Conservation (phyloP, 2,329 filamentous ascomycete genomes). For the Ophiocordyceps sinensis region DNA sequence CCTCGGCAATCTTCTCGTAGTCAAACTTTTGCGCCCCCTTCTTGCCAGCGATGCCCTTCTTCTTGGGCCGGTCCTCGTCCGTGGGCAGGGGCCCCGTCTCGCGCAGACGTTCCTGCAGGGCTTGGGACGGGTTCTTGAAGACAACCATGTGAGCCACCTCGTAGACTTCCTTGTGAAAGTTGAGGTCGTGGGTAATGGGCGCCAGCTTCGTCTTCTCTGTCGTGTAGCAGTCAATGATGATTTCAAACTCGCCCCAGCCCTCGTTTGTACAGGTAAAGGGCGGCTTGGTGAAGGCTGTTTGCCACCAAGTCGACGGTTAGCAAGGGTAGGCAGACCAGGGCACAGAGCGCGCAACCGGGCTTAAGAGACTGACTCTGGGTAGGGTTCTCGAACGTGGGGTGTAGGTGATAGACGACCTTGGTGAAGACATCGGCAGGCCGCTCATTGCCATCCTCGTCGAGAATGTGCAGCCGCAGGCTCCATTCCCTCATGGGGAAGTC, state of each 20-base stretch:
- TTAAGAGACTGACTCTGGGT: slow-evolving; percentile 55
- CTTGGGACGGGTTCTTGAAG: slow-evolving; percentile 87
- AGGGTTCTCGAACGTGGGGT: slow-evolving; percentile 83
- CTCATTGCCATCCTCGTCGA: slow-evolving; percentile 78
- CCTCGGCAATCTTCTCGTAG: slow-evolving; percentile 94
- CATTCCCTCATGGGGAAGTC: slow-evolving; percentile 89
- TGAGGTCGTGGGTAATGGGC: slow-evolving; percentile 69
- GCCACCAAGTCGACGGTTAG: not conserved
- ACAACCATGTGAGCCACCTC: slow-evolving; percentile 67
- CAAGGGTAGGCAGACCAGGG: not conserved
- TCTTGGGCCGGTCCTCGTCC: slow-evolving; percentile 47
- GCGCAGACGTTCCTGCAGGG: slow-evolving; percentile 63
- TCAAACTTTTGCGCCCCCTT: slow-evolving; percentile 66
- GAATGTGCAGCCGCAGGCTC: slow-evolving; percentile 72
- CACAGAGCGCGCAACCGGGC: not conserved
- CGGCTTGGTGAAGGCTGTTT: slow-evolving; percentile 59
- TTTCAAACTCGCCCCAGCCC: slow-evolving; percentile 98
- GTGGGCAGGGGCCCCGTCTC: slow-evolving; percentile 78
- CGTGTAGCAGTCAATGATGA: slow-evolving; percentile 70
- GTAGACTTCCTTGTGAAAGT: slow-evolving; percentile 72
- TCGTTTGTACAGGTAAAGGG: slow-evolving; percentile 87
- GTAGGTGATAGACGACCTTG: slow-evolving; percentile 83
- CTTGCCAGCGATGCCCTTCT: slow-evolving; percentile 52
- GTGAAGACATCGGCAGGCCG: slow-evolving; percentile 74
- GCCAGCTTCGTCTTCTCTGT: slow-evolving; percentile 76